Evolutionary conservation across 441 rosid genomes (phyloP), one percentile per base, ranked within the genome.

Genomic region (Pelargonium fulgidum): DNA sequence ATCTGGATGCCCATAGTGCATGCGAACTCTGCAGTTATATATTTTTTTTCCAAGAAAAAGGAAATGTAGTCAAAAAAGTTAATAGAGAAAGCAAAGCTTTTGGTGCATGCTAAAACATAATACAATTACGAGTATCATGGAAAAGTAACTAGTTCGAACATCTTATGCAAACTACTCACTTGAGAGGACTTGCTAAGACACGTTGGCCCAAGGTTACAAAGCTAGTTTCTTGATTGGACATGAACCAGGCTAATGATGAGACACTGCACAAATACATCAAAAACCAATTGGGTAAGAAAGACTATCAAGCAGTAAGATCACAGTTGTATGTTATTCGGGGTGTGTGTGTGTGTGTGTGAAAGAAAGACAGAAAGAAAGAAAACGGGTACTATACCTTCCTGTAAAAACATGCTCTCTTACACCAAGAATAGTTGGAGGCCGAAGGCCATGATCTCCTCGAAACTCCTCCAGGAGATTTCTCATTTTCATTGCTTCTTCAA

Each of bases 1-100:
- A 85, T 95, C 99, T 47, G 99, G 99, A 84, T 95, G 99, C 69
- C 99, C 99, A 85, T 95, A 95, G 83, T 92, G 98, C 98, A 95
- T 88, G 42, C 99, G 98, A 68, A 93, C 91, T 89, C 98, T 94
- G 83, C 12, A 59, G n/a, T 59, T 7, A 22, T 29, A 29, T n/a
- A n/a, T n/a, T 59, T 20, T 56, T 59, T 36, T 59, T 59, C 63
- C 12, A 59, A 59, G 63, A 20, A 59, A 20, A 59, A 59, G 1
- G 24, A 59, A 8, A 6, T 9, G 0, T 17, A 8, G 63, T 22
- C 33, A 4, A 11, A 3, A 20, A 24, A 58, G 52, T 47, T n/a
- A 10, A 47, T 29, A n/a, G 52, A 47, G 52, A 58, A 58, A 11
- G 62, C 29, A 58, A 26, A 19, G 29, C 36, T 58, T 19, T 20